A percentile compares a stretch with the other conserved stretches of the same genome.
phyloP scores from a whole-genome alignment of 1,284 basidiomycete genomes.

The Malassezia psittaci region DNA sequence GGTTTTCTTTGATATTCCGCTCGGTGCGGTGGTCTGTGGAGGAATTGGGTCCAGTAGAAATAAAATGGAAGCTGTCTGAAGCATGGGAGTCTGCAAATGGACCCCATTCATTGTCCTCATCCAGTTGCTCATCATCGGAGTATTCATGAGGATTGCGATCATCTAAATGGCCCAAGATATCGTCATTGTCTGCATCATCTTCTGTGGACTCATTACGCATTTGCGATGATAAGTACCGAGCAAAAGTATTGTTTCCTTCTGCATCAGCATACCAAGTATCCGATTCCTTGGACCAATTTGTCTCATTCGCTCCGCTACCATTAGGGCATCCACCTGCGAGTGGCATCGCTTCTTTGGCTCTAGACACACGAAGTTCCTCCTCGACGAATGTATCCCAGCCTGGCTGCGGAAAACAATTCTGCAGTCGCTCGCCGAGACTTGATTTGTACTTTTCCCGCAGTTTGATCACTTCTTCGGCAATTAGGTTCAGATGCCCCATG shows the following conservation, averaged over 20 bases:
- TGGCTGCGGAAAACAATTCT: conserved; percentile 25
- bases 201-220: conserved; percentile 34
- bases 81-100: conserved; percentile 35
- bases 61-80: conserved; percentile 14
- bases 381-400: conserved; percentile 42
- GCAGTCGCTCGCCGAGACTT: conserved; percentile 25
- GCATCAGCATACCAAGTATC: conserved; percentile 19
- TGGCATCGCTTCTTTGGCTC: conserved; percentile 40
- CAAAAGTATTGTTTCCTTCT: conserved; percentile 33
- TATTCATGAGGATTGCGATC: neutral
- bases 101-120: conserved; percentile 43
- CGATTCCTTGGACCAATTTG: conserved; percentile 4
- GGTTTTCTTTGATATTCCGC: conserved; percentile 27
- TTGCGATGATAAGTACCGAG: conserved; percentile 45
- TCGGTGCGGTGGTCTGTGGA: neutral
- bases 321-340: conserved; percentile 40
- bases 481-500: conserved; percentile 92
- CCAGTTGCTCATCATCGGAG: conserved; percentile 5
- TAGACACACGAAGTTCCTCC: conserved; percentile 36
- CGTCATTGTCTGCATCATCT: conserved; percentile 40
- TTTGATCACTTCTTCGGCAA: conserved; percentile 77
- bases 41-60: conserved; percentile 5
- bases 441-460: conserved; percentile 71
- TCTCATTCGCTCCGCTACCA: conserved; percentile 9
- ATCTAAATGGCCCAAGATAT: conserved; percentile 2